Evolutionary conservation across 306 rosid species (phyloP).

Genomic region (Quercus bicolor): DNA sequence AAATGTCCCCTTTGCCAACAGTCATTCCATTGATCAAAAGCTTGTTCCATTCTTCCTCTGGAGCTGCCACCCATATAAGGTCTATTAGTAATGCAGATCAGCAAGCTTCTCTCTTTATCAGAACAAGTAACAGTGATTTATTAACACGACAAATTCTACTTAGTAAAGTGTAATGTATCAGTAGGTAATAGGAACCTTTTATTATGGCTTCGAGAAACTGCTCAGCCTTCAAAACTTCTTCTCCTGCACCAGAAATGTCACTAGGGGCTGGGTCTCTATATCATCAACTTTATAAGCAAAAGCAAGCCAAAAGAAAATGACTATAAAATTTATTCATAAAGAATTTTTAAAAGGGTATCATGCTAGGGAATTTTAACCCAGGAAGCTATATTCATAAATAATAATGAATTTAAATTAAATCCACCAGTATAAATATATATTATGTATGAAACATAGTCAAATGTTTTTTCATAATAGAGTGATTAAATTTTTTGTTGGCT

Average conservation of each 20-base stretch:
- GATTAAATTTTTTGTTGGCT: too few species aligned
- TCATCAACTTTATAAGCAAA: slow-evolving; percentile 9
- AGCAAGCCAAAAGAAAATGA: slow-evolving; percentile 7
- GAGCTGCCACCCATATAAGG: slow-evolving; percentile 50
- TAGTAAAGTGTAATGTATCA: neutral
- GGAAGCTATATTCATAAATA: neutral
- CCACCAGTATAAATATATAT: neutral
- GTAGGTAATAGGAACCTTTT: slow-evolving; percentile 53
- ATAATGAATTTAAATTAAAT: neutral
- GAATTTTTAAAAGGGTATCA: neutral
- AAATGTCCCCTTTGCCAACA: slow-evolving; percentile 63
- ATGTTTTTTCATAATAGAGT: too few species aligned
- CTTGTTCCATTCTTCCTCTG: slow-evolving; percentile 85
- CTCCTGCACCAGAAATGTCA: slow-evolving; percentile 50
- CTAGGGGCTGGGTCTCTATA: neutral
- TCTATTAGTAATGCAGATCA: neutral
- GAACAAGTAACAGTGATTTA: neutral
- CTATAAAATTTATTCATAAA: neutral
- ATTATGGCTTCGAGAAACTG: slow-evolving; percentile 79
- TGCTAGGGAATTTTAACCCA: neutral
- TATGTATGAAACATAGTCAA: neutral
- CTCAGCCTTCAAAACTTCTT: slow-evolving; percentile 70
- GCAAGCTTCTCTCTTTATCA: neutral
- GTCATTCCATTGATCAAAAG: slow-evolving; percentile 71
- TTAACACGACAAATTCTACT: neutral